Percentiles rank a stretch among this genome's conserved stretches.
Evolutionary conservation across 2,329 filamentous ascomycete species (phyloP).

Genomic region (Trichoderma sp.): DNA sequence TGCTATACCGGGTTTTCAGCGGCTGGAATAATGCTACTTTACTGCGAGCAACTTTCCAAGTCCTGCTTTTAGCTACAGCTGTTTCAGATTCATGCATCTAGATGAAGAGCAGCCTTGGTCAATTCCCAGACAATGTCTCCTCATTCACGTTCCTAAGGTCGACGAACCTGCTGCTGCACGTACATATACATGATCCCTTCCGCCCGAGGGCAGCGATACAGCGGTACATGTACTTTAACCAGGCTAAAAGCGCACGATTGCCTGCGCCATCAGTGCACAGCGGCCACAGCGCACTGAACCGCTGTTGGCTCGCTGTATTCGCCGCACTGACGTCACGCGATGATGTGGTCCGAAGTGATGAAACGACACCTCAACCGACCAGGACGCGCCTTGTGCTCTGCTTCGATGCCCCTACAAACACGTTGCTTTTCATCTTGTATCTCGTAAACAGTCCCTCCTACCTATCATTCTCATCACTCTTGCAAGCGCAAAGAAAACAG

Average conservation of each 20-base stretch:
- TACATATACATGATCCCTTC: not conserved
- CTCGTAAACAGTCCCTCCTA: not conserved
- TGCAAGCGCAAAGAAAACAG: not conserved
- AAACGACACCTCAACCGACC: not conserved
- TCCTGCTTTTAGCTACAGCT: too few species aligned
- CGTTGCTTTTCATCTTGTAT: not conserved
- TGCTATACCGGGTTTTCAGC: too few species aligned
- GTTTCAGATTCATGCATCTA: too few species aligned
- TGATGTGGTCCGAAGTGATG: not conserved
- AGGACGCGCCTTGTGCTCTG: slow-evolving; percentile 2
- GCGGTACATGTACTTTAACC: not conserved
- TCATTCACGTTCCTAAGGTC: not conserved
- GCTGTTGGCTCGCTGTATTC: not conserved
- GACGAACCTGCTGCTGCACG: not conserved
- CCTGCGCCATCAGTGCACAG: not conserved
- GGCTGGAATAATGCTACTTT: too few species aligned
- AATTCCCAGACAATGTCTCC: not conserved
- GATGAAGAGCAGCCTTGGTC: too few species aligned
- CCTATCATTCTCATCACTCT: not conserved
- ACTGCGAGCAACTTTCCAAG: too few species aligned
- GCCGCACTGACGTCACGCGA: slow-evolving; percentile 19
- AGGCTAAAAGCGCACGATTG: not conserved
- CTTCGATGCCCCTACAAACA: not conserved
- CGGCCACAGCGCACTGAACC: not conserved
- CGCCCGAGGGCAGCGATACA: too few species aligned